A percentile compares a stretch with the other conserved stretches of the same genome.
Evolutionary conservation across 805 yeast genomes (phyloP).

Genomic region (Kodamaea jinghongensis): DNA sequence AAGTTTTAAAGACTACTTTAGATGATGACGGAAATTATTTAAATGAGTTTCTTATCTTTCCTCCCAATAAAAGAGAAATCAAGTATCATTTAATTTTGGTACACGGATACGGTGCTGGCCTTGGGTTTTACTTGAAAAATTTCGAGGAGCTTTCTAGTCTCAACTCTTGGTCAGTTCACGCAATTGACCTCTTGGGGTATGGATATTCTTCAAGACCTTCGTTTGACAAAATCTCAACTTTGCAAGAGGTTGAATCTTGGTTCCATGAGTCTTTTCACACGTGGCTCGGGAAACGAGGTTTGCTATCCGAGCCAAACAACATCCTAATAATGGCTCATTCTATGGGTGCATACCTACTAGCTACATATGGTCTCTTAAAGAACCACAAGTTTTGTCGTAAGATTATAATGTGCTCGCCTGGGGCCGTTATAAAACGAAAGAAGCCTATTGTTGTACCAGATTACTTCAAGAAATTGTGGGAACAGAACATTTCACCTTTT

Average conservation of each 20-base stretch:
- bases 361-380: constrained; percentile 59
- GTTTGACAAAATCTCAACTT: constrained; percentile 47
- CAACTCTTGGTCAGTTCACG: constrained; percentile 71
- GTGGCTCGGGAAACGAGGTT: constrained; percentile 57
- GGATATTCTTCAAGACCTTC: constrained; percentile 84
- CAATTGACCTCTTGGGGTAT: constrained; percentile 85
- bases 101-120: constrained; percentile 46
- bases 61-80: constrained; percentile 20
- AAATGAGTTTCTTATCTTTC: constrained; percentile 42
- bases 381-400: constrained; percentile 60
- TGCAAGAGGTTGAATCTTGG: constrained; percentile 55
- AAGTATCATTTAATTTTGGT: constrained; percentile 40
- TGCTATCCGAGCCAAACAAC: constrained; percentile 32
- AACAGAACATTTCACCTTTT: constrained; percentile 82
- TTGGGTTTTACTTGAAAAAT: constrained; percentile 43
- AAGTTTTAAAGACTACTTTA: constrained; percentile 31
- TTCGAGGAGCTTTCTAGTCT: constrained; percentile 24
- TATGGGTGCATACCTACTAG: constrained; percentile 83
- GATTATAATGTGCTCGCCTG: constrained; percentile 83
- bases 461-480: constrained; percentile 85
- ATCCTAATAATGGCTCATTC: constrained; percentile 80
- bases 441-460: constrained; percentile 53
- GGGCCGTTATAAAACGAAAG: constrained; percentile 64
- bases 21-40: constrained; percentile 30
- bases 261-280: constrained; percentile 61